Percentiles rank a stretch among this genome's conserved stretches.
Conservation (phyloP, 2,329 filamentous ascomycete species). For the Botrytis sinoallii region DNA sequence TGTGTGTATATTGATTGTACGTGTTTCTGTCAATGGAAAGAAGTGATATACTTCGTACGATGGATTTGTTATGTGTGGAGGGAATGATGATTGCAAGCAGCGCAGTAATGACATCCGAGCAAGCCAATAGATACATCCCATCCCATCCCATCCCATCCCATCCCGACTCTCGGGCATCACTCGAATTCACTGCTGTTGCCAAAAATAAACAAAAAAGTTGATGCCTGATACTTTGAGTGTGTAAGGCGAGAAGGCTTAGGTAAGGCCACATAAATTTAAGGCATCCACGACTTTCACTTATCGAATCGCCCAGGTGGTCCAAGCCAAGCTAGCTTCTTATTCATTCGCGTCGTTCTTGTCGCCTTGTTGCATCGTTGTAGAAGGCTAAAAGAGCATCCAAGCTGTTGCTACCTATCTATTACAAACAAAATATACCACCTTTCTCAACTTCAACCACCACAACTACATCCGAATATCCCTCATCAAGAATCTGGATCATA, state of each 20-base stretch:
- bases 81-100: background rate
- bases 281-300: background rate
- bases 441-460: slow-evolving; percentile 26
- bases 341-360: slow-evolving; percentile 19
- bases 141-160: background rate
- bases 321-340: slow-evolving; percentile 7
- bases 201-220: background rate
- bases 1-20: background rate
- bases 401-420: slow-evolving; percentile 23
- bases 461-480: slow-evolving; percentile 24
- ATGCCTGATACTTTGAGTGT: background rate
- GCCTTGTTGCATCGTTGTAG: slow-evolving; percentile 15
- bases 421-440: slow-evolving; percentile 26
- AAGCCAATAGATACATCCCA: background rate
- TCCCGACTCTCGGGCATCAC: background rate
- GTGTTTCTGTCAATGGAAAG: background rate
- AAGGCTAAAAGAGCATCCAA: slow-evolving; percentile 26
- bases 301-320: background rate
- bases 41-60: too few species aligned
- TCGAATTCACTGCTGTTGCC: background rate
- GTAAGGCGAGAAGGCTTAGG: background rate
- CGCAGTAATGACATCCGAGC: background rate
- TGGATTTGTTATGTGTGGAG: background rate
- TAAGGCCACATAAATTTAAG: background rate
- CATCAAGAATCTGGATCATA: background rate